Conservation (phyloP, 2,329 filamentous ascomycete species). For the Ascocoryne sarcoides region DNA sequence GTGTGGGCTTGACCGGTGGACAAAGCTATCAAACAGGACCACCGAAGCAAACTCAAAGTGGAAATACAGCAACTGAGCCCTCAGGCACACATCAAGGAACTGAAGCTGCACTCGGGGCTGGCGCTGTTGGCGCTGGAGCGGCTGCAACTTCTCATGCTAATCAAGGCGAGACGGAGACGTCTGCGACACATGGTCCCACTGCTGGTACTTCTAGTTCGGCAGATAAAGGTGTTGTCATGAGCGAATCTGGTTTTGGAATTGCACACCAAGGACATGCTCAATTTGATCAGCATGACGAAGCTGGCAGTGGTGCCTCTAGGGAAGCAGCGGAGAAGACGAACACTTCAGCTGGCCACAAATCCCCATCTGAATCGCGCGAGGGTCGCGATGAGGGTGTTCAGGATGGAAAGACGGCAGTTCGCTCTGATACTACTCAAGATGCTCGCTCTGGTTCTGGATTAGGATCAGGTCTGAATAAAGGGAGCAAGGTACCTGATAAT, state of each 20-base stretch:
- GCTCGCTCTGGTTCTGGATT: too few relatives aligned
- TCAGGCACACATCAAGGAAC: conserved; percentile 2
- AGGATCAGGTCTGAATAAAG: too few relatives aligned
- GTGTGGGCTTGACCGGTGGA: conserved; percentile 1
- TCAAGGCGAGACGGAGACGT: background rate
- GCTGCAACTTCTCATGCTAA: too few relatives aligned
- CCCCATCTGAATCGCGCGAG: too few relatives aligned
- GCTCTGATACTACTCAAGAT: too few relatives aligned
- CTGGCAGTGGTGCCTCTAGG: background rate
- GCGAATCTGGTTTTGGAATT: background rate
- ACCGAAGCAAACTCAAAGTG: background rate
- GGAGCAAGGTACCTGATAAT: too few relatives aligned
- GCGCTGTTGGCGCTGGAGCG: background rate
- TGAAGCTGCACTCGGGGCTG: conserved; percentile 7
- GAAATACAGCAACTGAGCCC: conserved; percentile 1
- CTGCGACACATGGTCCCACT: background rate
- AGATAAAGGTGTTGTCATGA: background rate
- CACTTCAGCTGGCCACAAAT: too few relatives aligned
- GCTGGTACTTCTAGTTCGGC: background rate
- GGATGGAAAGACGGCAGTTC: too few relatives aligned
- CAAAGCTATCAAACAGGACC: conserved; percentile 4
- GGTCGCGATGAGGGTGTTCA: too few relatives aligned
- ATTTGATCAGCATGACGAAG: background rate
- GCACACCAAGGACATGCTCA: background rate
- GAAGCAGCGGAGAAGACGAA: background rate